These are phyloP conservation scores for Solanum tarijense DNA, from an alignment of 257 asterid genomes.

Conservation along the genomic window DNA sequence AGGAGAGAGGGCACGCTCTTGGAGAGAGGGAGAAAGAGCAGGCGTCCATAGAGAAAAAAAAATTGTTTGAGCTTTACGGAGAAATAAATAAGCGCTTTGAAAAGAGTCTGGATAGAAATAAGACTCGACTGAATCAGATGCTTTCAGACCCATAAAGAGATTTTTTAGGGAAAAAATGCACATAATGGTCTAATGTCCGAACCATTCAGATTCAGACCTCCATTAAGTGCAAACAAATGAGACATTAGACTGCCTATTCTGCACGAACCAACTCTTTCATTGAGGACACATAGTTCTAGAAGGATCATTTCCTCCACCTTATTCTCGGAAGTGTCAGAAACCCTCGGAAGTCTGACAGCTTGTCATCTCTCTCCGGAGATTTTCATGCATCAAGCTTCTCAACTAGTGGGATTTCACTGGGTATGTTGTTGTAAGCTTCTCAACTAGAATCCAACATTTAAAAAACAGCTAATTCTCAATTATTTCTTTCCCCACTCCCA, in stretches of 20 bases:
- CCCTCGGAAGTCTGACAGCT: background rate
- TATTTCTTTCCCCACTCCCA: background rate
- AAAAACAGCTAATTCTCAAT: background rate
- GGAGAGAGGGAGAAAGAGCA: background rate
- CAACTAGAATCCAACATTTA: background rate
- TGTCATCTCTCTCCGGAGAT: background rate
- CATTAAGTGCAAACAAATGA: background rate
- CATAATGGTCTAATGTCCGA: too few relatives aligned
- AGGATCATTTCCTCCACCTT: background rate
- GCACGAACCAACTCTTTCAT: background rate
- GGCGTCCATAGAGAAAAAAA: background rate
- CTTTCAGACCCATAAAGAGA: too few relatives aligned
- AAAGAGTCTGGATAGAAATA: background rate
- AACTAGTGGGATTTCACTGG: background rate
- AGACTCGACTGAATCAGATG: background rate
- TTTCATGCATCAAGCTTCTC: background rate
- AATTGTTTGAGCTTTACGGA: background rate
- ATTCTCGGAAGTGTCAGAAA: background rate
- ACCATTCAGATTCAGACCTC: background rate
- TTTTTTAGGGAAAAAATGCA: too few relatives aligned
- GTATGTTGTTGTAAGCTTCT: background rate
- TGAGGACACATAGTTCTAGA: background rate
- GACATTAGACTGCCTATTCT: background rate
- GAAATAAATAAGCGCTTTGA: background rate
- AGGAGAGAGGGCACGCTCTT: background rate